Evolutionary conservation across 176 grass and related monocot species (phyloP), one percentile per base, ranked within the genome.

Genomic region (Hordeum marinum): DNA sequence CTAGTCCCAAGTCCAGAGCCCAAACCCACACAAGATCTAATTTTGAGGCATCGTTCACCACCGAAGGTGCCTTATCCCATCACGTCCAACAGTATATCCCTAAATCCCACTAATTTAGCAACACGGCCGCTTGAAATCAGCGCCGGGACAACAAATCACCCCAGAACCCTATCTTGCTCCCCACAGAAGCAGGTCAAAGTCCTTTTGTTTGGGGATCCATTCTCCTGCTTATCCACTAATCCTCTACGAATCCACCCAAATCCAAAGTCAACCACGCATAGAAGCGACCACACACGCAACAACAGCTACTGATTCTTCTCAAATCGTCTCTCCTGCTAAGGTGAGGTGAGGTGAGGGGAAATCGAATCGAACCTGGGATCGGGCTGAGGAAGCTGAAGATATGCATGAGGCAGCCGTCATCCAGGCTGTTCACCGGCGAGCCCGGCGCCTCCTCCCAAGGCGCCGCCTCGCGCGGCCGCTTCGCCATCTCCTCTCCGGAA

Each of bases 401-500:
- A 43, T 98, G 93, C 96, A 95, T 95, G 75, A 98, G 93, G 70
- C 96, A 98, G 42, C 96, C 96, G 42, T 98, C 96, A 65, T 98
- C 96, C 73, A 98, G 89, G 75, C 79, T 72, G 67, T 85, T 85
- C 37, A 92, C 82, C 39, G 81, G 86, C 32, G 96, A 95, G 31
- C 37, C 37, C 66, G 45, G 27, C 58, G 75, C 68, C 45, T 85
- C 59, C 0, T 3, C 62, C 66, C 68, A 62, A 42, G 76, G 80
- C 59, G 15, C 21, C 66, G 77, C 79, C 45, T 13, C 55, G 54
- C 75, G 74, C 55, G 40, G 66, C 90, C 90, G 91, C 88, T 89
- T 97, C 64, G 9, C 45, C 92, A 91, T 92, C 42, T 32, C 90
- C 31, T 21, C 54, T 13, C 25, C 61, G 11, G 8, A 29, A 80